Evolutionary conservation across 306 rosid species (phyloP), one percentile per base, ranked within the genome.

Genomic region (Alnus glutinosa): DNA sequence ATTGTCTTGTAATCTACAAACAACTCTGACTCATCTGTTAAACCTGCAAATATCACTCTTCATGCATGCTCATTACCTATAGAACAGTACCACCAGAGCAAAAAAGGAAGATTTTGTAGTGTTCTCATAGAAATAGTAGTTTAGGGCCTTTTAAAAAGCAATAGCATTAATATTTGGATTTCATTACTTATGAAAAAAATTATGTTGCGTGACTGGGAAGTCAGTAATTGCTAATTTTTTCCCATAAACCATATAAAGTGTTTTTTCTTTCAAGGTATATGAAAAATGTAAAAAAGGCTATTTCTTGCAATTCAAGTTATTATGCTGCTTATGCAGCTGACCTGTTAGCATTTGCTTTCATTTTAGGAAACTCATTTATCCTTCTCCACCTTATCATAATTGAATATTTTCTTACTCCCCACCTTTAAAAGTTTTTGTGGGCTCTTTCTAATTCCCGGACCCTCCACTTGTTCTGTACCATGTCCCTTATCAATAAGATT

Each of bases 21-120:
- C 37, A 59, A 28, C 66, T 36, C 61, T 78, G 1, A 71, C 76
- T 49, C 34, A 4, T 79, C 50, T 30, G 42, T 59, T 47, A 39
- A 70, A 54, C 9, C 14, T 74, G 54, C 55, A 32, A 55, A 54
- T 74, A 39, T 68, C 80, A 52, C 1, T 63, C 49, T 77, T 68
- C 15, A 44, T 71, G 23, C 47, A 7, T 67, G 71, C 59, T 69
- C 50, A 51, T 85, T 66, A 44, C 58, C 36, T 46, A 47, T 71
- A 47, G 71, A 63, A 64, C 46, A 4, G 5, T 64, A 49, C 64
- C 50, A 13, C 18, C 16, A 19, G 19, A 70, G 34, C 79, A 15
- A 36, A 37, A 32, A 7, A 44, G 42, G 47, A 49, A 54, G 49
- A 46, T 46, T 32, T 80, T 55, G 5, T 36, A 52, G 14, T 34